A percentile compares a stretch with the other conserved stretches of the same genome.
Evolutionary conservation across 306 rosid species (phyloP).

Genomic region (Mucuna pruriens): DNA sequence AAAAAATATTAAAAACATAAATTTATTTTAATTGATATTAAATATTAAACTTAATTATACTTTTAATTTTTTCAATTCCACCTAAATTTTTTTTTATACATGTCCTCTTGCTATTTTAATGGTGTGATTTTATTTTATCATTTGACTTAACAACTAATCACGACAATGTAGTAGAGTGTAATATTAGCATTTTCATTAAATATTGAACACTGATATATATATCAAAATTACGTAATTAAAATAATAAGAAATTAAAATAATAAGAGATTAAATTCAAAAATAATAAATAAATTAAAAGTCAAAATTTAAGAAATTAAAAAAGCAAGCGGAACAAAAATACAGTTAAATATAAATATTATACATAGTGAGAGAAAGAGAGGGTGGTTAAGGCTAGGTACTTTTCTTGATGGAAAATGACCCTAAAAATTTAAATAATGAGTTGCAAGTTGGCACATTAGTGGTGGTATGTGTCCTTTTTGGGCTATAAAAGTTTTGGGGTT

Average conservation of each 20-base stretch:
- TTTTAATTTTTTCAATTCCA: background rate
- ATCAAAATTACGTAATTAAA: too few relatives aligned
- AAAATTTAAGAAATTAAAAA: too few relatives aligned
- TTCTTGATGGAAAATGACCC: constrained; percentile 31
- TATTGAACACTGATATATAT: too few relatives aligned
- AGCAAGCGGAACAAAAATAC: too few relatives aligned
- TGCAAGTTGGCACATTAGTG: constrained; percentile 42
- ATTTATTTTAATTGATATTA: background rate
- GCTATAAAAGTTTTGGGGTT: constrained; percentile 36
- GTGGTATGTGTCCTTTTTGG: constrained; percentile 42
- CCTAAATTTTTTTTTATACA: background rate
- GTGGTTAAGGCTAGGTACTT: background rate
- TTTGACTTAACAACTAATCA: too few relatives aligned
- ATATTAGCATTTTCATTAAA: too few relatives aligned
- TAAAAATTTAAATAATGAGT: constrained; percentile 32
- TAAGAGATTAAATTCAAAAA: background rate
- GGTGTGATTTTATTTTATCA: background rate
- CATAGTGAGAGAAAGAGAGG: background rate
- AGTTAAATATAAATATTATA: background rate
- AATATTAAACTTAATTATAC: background rate
- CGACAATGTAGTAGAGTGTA: background rate
- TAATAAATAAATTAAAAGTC: too few relatives aligned
- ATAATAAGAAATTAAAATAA: too few relatives aligned
- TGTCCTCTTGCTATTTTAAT: background rate
- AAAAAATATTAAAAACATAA: background rate